Evolutionary conservation across 2,329 filamentous ascomycete species (phyloP).

Genomic region (Neofusicoccum parvum): DNA sequence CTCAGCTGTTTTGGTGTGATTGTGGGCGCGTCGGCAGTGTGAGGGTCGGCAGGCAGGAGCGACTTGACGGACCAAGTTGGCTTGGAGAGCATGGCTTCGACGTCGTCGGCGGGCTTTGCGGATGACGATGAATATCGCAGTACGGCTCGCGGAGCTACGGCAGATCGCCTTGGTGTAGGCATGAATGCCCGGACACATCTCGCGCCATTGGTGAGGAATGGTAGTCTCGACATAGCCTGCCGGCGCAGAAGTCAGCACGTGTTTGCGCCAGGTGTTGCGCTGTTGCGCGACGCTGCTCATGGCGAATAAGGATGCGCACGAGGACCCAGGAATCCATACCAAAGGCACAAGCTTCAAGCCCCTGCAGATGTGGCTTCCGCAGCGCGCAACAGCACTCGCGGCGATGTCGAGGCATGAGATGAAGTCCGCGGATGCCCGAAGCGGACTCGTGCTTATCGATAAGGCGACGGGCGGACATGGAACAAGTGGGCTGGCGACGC

Average conservation of each 20-base stretch:
- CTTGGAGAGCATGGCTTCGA: slow-evolving; percentile 57
- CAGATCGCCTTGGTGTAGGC: not conserved
- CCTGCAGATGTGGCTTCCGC: not conserved
- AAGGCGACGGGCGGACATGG: not conserved
- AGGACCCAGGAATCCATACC: not conserved
- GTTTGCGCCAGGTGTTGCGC: not conserved
- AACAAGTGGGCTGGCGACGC: slow-evolving; percentile 14
- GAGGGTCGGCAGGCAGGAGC: slow-evolving; percentile 59
- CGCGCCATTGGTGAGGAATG: not conserved
- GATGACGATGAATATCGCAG: not conserved
- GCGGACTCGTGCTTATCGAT: slow-evolving; percentile 1
- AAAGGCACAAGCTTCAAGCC: not conserved
- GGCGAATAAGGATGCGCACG: not conserved
- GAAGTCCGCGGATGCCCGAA: not conserved
- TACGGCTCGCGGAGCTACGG: not conserved
- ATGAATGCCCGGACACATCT: not conserved
- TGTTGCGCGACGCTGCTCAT: not conserved
- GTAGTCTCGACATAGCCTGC: slow-evolving; percentile 1
- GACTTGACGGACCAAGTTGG: slow-evolving; percentile 84
- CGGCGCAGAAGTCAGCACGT: not conserved
- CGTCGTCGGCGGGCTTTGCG: slow-evolving; percentile 24
- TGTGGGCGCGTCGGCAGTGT: slow-evolving; percentile 32
- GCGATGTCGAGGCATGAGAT: not conserved
- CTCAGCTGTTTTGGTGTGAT: slow-evolving; percentile 71
- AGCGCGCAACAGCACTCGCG: not conserved